Evolutionary conservation across 2,329 filamentous ascomycete genomes (phyloP).

Genomic region (Chaetothyriales sp.): DNA sequence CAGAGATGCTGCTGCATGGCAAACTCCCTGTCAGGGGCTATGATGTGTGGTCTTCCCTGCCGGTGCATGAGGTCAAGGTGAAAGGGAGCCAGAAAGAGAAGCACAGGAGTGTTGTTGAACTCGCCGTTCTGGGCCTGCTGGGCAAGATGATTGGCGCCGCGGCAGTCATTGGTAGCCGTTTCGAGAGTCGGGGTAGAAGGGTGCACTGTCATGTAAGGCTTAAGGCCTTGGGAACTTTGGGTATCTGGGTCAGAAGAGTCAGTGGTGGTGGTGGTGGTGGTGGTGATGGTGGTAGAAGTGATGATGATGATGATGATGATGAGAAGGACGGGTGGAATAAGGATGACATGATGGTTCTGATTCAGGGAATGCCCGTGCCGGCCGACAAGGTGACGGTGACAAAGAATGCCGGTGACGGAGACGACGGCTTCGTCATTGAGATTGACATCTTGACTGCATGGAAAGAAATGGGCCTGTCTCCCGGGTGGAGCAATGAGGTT

Average conservation of each 20-base stretch:
- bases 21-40: conserved; percentile 54
- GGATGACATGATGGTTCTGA: conserved; percentile 57
- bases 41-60: conserved; percentile 69
- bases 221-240: conserved; percentile 62
- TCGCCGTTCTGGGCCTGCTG: conserved; percentile 64
- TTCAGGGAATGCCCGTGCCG: conserved; percentile 59
- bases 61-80: conserved; percentile 34
- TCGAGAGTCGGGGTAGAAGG: not conserved
- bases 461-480: conserved; percentile 55
- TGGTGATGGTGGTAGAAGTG: conserved; percentile 46
- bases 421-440: conserved; percentile 47
- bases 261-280: conserved; percentile 37
- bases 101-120: conserved; percentile 20
- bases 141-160: conserved; percentile 84
- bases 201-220: conserved; percentile 40
- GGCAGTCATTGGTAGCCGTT: conserved; percentile 52
- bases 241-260: conserved; percentile 57
- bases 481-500: conserved; percentile 70
- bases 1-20: conserved; percentile 42
- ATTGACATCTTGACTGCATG: conserved; percentile 68
- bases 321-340: not conserved
- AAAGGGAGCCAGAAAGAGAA: conserved; percentile 23
- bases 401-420: conserved; percentile 12
- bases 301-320: too few species aligned
- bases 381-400: conserved; percentile 46